Evolutionary conservation across 139 green algal genomes (phyloP), one percentile per base, ranked within the genome.

Genomic region (Zygnema cylindricum): DNA sequence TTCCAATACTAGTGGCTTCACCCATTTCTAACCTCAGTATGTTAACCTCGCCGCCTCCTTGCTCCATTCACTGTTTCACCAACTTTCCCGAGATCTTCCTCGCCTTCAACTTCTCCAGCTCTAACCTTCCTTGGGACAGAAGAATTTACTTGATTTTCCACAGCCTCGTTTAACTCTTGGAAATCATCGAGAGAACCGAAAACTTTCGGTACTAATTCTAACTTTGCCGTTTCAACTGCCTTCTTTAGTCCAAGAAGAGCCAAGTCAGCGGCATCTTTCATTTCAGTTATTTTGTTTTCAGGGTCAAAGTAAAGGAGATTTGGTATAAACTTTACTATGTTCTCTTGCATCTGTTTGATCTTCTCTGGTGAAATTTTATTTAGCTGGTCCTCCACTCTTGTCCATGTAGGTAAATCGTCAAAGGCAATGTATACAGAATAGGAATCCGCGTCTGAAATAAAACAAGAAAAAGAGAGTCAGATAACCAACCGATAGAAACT

Each of bases 341-440:
- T 79, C 11, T 79, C 71, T 16, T 79, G 71, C 71, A 79, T 79
- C 21, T 79, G 71, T 16, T 16, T 7, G 7, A 79, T 16, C 21
- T 16, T 41, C 16, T 79, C 71, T 7, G 71, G 36, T 23, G 71
- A 79, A 79, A 79, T 79, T 79, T 79, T 79, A 43, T 41, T 54
- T 43, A 79, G 38, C 16, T 54, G 36, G 7, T 79, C 36, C 38
- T 79, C 71, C 3, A 79, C 36, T 43, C 21, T 79, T 16, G 36
- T 41, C 36, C 36, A 79, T 43, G 36, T 79, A 25, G 49, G 49
- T 16, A 79, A 43, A 11, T 79, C 71, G 16, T 79, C 71, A 16
- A 40, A 43, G 71, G 71, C 36, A 16, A 79, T 54, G 71, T 79
- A 79, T 7, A 79, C 38, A 3, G 71, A 41, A 16, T 79, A 79